A percentile compares a stretch with the other conserved stretches of the same genome.
Conservation (phyloP, 139 green algal species). For the Chlorella sorokiniana region DNA sequence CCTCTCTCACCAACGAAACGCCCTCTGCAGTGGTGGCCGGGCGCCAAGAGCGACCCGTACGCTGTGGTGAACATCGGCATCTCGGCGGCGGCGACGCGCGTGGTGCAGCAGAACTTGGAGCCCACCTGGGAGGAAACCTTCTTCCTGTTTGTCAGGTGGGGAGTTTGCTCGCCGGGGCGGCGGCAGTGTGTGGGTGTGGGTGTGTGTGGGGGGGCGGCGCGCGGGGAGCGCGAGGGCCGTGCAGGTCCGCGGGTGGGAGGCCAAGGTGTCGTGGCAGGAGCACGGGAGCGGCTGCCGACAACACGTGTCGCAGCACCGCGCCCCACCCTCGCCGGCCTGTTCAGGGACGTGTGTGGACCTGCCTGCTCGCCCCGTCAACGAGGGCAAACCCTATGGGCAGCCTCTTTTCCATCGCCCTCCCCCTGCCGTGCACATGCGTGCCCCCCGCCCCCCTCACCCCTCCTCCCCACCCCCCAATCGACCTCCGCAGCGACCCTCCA, state of each 20-base stretch:
- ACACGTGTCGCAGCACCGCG: no score
- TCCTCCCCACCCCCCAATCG: no score
- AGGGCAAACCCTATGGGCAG: not conserved
- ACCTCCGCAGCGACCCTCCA: not conserved
- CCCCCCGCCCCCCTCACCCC: not conserved
- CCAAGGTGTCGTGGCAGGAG: no score
- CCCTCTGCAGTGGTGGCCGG: slow-evolving; percentile 15
- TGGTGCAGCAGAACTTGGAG: slow-evolving; percentile 10
- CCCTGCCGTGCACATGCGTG: not conserved
- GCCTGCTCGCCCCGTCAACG: no score
- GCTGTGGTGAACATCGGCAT: slow-evolving; percentile 20
- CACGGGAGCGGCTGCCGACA: no score
- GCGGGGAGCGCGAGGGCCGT: no score
- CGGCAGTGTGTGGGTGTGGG: no score
- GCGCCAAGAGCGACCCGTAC: slow-evolving; percentile 21
- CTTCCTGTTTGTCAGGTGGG: slow-evolving; percentile 17
- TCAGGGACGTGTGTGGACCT: no score
- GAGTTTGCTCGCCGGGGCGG: no score
- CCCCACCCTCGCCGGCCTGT: no score
- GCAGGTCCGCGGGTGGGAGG: no score
- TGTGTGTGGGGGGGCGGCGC: no score
- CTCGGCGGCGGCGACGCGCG: not conserved
- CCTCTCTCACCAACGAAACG: not conserved
- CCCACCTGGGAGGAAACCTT: slow-evolving; percentile 13
- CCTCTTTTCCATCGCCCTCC: not conserved